Evolutionary conservation across 225 moss, liverwort and hornwort species (phyloP), one percentile per base, ranked within the genome.

Genomic region (Ulota crispa): DNA sequence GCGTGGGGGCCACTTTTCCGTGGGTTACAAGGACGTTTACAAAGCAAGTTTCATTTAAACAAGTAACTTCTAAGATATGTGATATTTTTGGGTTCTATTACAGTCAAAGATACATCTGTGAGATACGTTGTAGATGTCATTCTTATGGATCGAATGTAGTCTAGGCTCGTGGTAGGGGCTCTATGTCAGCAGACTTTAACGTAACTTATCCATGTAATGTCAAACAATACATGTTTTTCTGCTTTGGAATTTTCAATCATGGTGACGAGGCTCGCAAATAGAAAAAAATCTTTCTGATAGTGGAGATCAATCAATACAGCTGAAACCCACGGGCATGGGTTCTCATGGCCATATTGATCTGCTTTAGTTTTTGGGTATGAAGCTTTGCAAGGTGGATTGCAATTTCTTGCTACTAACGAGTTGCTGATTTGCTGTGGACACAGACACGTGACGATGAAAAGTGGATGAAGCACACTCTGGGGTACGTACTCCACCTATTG

Each of bases 401-500:
- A 31, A 5, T 45, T 70, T 18, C 23, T 24, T 65, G 20, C 20
- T 78, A 19, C 88, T 85, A 26, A 68, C 77, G 21, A 68, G 36
- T 83, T 14, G 61, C 12, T 80, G 62, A 39, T 10, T 59, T 41
- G 77, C 6, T 80, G 66, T 83, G 72, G 60, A 70, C 79, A 78
- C 89, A 94, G 89, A 92, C 87, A 31, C 90, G 98, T 61, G 98
- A 99, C 76, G 98, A 99, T 76, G 84, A 64, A 34, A 87, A 82
- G 36, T 99, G 98, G 98, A 99, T 99, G 98, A 99, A 99, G 80
- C 95, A 99, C 85, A 83, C 88, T 62, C 91, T 94, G 20, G 95
- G 91, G 91, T 95, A 81, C 28, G 79, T 68, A 64, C 27, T 70
- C 39, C 20, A 5, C 23, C 18, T 6, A 31, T 5, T 9, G 47